Base-by-base conservation (phyloP, 176 grass and related monocot species). In the maize (Zea mays) region DNA sequence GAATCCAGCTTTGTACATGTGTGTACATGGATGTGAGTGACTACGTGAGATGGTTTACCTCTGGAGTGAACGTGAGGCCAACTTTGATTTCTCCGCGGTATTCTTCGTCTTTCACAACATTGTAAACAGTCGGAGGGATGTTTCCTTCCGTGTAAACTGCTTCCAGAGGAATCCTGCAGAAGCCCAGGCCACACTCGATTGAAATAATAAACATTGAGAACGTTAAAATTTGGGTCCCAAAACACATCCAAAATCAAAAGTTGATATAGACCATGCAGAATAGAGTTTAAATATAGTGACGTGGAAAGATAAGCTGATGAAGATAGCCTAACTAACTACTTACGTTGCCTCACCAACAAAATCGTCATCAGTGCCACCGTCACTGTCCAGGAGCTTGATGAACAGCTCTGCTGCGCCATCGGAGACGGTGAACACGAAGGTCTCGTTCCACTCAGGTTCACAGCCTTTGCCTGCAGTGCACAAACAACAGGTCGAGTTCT, bases 71-170 rank as follows among this genome's bases (percentile, higher is more conserved):
- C 11, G 73, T 86, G 54, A 98, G 93, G 34, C 68, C 89, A 43
- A 97, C 35, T 88, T 84, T 95, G 75, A 99, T 86, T 89, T 95
- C 87, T 83, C 89, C 90, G 65, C 81, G 67, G 36, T 99, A 99
- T 60, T 95, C 65, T 71, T 92, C 64, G 8, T 92, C 92, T 86
- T 99, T 99, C 14, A 90, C 92, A 27, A 98, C 87, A 68, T 74
- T 92, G 58, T 95, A 95, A 80, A 74, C 78, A 13, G 75, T 79
- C 54, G 87, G 65, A 62, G 92, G 83, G n/a, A 92, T 27, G 74
- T 49, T 84, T 70, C 87, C 78, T 89, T 90, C 92, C 14, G 8
- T 5, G 57, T 83, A 92, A 35, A 92, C 58, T 13, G 83, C 71
- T 37, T 93, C 88, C 36, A 93, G 49, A 35, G 85, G 83, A 69